Percentiles rank a stretch among this genome's conserved stretches.
phyloP scores from a whole-genome alignment of 208 protist genomes.

The Leishmania martiniquensis region DNA sequence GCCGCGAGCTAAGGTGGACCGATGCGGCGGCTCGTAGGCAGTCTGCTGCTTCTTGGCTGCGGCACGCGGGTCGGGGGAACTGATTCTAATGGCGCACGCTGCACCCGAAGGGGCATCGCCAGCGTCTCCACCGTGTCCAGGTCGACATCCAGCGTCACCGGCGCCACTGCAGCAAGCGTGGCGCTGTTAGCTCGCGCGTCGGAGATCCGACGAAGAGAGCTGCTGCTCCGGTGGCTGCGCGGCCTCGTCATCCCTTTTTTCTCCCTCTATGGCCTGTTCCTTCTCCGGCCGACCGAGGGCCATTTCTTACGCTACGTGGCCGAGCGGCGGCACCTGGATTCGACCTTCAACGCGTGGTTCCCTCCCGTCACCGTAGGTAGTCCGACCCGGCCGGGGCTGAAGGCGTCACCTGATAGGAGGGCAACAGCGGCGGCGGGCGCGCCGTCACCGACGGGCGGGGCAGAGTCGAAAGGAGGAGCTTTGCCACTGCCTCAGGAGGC shows the following conservation, averaged over 20 bases:
- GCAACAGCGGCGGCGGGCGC: background rate
- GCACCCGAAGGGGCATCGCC: background rate
- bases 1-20: background rate
- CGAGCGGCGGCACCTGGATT: conserved; percentile 68
- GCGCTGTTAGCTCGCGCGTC: conserved; percentile 23
- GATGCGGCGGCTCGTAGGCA: background rate
- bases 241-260: conserved; percentile 63
- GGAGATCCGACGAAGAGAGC: conserved; percentile 52
- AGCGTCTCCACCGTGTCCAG: background rate
- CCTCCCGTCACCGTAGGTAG: conserved; percentile 30
- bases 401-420: background rate
- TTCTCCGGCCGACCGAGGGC: conserved; percentile 70
- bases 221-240: conserved; percentile 50
- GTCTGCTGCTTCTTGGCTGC: background rate
- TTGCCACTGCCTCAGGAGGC: background rate
- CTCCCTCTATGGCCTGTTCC: conserved; percentile 54
- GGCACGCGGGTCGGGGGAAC: background rate
- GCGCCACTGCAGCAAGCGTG: background rate
- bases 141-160: background rate
- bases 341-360: conserved; percentile 63
- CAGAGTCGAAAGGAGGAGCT: background rate
- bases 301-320: conserved; percentile 81
- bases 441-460: background rate
- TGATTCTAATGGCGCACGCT: background rate
- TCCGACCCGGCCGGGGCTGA: background rate